phyloP scores from a whole-genome alignment of 345 rosid genomes.

The Dovyalis caffra region DNA sequence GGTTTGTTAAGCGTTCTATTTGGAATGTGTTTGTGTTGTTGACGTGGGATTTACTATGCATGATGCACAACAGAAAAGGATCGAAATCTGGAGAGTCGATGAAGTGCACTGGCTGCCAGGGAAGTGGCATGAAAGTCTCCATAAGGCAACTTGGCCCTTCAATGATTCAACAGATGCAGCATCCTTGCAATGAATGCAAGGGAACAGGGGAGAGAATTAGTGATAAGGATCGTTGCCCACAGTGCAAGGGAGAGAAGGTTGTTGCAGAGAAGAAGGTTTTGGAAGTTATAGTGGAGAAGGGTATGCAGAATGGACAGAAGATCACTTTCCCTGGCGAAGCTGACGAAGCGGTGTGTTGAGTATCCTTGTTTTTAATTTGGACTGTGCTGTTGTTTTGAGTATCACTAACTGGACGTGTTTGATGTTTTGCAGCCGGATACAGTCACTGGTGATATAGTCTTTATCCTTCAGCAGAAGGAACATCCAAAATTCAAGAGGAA shows the following conservation, averaged over 20 bases:
- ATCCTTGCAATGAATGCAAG: slow-evolving; percentile 81
- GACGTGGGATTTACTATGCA: background rate
- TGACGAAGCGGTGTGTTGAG: slow-evolving; percentile 65
- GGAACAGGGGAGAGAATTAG: slow-evolving; percentile 83
- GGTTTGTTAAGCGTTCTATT: background rate
- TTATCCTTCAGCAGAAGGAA: slow-evolving; percentile 85
- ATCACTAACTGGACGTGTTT: background rate
- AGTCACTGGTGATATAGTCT: slow-evolving; percentile 77
- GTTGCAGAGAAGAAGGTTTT: slow-evolving; percentile 77
- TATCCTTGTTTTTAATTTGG: background rate
- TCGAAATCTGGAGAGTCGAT: slow-evolving; percentile 83
- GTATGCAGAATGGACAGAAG: slow-evolving; percentile 89
- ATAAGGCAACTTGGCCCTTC: slow-evolving; percentile 85
- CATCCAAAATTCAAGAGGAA: slow-evolving; percentile 81
- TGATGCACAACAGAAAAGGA: slow-evolving; percentile 56
- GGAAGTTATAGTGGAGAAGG: slow-evolving; percentile 86
- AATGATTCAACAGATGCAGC: slow-evolving; percentile 97
- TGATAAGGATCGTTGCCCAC: slow-evolving; percentile 73
- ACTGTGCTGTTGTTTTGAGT: background rate
- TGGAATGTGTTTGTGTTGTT: too few species aligned
- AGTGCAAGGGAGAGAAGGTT: slow-evolving; percentile 87
- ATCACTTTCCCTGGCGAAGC: slow-evolving; percentile 91
- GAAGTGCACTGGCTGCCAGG: slow-evolving; percentile 77
- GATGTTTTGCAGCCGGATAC: slow-evolving; percentile 77
- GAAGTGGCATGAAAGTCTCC: slow-evolving; percentile 88